A percentile compares a stretch with the other conserved stretches of the same genome.
Conservation (phyloP, 192 early-diverging fungal species). For the Backusella mclennaniae region DNA sequence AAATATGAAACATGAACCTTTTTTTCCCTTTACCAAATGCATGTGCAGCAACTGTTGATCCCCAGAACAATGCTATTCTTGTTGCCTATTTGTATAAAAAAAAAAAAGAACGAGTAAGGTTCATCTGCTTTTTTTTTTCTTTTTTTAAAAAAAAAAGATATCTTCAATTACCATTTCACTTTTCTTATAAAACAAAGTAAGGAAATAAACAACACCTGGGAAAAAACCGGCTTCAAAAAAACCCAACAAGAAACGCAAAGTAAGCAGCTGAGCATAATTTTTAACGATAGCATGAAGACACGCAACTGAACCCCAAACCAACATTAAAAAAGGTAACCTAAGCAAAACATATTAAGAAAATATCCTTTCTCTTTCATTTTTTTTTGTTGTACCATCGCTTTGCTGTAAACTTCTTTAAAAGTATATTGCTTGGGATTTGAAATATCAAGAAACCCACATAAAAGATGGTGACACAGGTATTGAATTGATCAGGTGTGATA, state of each 20-base stretch:
- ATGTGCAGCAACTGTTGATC: slow-evolving; percentile 31
- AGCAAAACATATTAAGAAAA: background rate
- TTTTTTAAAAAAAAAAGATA: background rate
- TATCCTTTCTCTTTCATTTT: background rate
- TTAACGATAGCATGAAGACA: slow-evolving; percentile 24
- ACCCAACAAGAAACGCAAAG: slow-evolving; percentile 27
- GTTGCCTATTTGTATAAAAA: slow-evolving; percentile 21
- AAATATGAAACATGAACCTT: background rate
- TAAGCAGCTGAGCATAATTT: slow-evolving; percentile 20
- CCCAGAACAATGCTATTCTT: slow-evolving; percentile 32
- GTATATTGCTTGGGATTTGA: slow-evolving; percentile 37
- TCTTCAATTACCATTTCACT: slow-evolving; percentile 22
- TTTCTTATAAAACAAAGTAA: slow-evolving; percentile 33
- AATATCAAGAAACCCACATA: slow-evolving; percentile 32
- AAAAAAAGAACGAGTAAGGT: background rate
- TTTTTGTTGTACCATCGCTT: slow-evolving; percentile 24
- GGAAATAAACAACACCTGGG: slow-evolving; percentile 30
- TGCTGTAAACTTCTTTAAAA: slow-evolving; percentile 28
- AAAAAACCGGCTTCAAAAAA: slow-evolving; percentile 35
- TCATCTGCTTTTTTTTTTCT: background rate
- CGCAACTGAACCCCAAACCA: slow-evolving; percentile 29
- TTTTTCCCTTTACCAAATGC: slow-evolving; percentile 16
- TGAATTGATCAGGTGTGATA: slow-evolving; percentile 34
- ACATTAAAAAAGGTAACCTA: slow-evolving; percentile 33
- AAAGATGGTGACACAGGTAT: slow-evolving; percentile 31